Percentiles rank a stretch among this genome's conserved stretches.
phyloP scores from a whole-genome alignment of 768 basidiomycete species.

The Podaxis sp. region DNA sequence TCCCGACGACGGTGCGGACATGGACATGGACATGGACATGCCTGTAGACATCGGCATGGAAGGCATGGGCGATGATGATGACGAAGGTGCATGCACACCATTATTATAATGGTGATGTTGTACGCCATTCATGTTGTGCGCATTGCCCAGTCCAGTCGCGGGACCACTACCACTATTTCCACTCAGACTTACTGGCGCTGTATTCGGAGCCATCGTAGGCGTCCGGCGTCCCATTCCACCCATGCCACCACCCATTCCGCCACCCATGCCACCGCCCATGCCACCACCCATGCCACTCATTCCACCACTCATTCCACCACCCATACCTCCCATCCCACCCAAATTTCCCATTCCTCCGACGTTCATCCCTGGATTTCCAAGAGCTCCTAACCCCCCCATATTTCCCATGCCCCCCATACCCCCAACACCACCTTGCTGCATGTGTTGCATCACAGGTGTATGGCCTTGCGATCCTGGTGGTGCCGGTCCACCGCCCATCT shows the following conservation, averaged over 20 bases:
- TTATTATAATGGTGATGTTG: not conserved
- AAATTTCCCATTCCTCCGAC: not conserved
- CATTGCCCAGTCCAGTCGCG: not conserved
- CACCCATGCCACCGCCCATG: not conserved
- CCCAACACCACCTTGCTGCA: not conserved
- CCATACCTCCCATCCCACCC: not conserved
- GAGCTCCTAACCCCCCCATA: not conserved
- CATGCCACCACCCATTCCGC: not conserved
- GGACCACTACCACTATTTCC: not conserved
- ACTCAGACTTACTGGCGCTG: slow-evolving; percentile 2
- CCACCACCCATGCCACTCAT: not conserved
- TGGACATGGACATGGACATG: slow-evolving; percentile 23
- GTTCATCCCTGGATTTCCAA: not conserved
- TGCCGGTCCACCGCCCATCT: slow-evolving; percentile 4
- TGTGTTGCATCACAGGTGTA: not conserved
- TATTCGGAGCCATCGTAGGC: slow-evolving; percentile 1
- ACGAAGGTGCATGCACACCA: not conserved
- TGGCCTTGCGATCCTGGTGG: slow-evolving; percentile 10
- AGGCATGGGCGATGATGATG: slow-evolving; percentile 9
- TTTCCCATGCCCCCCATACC: slow-evolving; percentile 1
- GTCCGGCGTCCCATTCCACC: not conserved
- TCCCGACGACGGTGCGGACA: slow-evolving; percentile 25
- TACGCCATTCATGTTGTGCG: slow-evolving; percentile 18
- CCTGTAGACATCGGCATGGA: slow-evolving; percentile 21
- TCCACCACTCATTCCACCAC: not conserved